Base-by-base conservation (phyloP, 2,329 filamentous ascomycete genomes). In the Ceratocystis papillata region DNA sequence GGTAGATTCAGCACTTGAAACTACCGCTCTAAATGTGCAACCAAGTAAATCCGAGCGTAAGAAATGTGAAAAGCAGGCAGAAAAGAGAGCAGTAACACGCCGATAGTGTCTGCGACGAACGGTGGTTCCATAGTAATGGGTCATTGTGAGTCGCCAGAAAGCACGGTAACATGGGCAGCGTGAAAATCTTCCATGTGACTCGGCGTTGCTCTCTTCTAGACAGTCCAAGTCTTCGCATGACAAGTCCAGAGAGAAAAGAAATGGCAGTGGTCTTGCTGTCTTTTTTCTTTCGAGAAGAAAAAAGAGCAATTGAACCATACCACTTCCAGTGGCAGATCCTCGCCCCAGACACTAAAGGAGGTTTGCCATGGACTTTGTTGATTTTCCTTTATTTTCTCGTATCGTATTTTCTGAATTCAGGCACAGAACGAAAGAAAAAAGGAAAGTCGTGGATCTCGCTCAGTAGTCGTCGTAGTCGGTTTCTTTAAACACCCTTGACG, bases 401-500 rank as follows among this genome's bases (percentile, higher is more conserved):
- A 6, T 57, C 5, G 28, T 33, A 17, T 10, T n/a, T 17, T 28
- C 17, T 28, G 22, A 7, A 7, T 15, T 17, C 6, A 33, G 6
- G 33, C 50, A 55, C 50, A 25, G 15, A 25, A 15, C 10, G 53
- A 10, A 57, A 48, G 17, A 20, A 48, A 50, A 20, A 20, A 50
- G 6, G 22, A 50, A 50, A 50, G 53, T 15, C 22, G 28, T 57
- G 22, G 22, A 57, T 50, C 53, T 48, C 62, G 62, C 65, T 67
- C 46, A 67, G 46, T 65, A 67, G 41, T 67, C 66, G 59, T 69
- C 69, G 37, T 69, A 67, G 62, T 69, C 67, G 59, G 67, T 65
- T 65, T 69, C 69, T 46, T 77, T 83, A 96, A 75, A 96, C 87
- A 69, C 92, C 92, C 78, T 89, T 92, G 78, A 97, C 94, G 72